Evolutionary conservation across 116 monocot species (phyloP).

Genomic region (Iris pallida): DNA sequence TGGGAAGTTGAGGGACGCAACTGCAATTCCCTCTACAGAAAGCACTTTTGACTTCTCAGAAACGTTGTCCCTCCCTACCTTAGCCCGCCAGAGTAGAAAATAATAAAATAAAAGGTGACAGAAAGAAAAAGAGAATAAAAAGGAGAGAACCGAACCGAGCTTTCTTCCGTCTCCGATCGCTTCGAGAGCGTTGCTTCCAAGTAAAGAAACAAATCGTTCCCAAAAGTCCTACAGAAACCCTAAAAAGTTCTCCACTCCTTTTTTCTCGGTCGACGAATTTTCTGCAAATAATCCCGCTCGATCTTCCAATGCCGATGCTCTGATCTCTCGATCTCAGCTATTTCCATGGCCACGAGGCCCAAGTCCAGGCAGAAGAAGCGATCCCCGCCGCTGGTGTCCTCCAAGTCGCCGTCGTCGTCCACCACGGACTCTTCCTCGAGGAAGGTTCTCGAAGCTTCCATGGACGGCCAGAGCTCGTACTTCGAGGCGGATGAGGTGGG

Average conservation of each 20-base stretch:
- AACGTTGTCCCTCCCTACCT: no score
- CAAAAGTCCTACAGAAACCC: constrained; percentile 2
- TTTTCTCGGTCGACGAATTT: not conserved
- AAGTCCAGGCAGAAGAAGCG: constrained; percentile 28
- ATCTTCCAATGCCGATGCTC: not conserved
- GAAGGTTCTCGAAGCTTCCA: constrained; percentile 31
- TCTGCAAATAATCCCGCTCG: not conserved
- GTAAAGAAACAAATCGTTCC: no score
- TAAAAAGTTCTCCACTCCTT: constrained; percentile 2
- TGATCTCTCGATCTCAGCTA: not conserved
- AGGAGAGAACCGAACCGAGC: no score
- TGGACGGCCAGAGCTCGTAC: constrained; percentile 55
- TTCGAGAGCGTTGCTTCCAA: no score
- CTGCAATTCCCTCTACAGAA: no score
- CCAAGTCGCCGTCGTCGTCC: constrained; percentile 36
- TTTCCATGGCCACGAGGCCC: constrained; percentile 48
- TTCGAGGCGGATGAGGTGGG: constrained; percentile 39
- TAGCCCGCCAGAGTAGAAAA: no score
- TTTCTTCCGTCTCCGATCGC: no score
- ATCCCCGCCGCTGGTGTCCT: constrained; percentile 7
- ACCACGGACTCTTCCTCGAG: constrained; percentile 56
- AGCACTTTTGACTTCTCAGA: no score
- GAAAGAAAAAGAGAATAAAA: no score
- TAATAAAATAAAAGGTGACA: no score
- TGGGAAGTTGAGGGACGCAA: no score